Percentiles rank a stretch among this genome's conserved stretches.
phyloP scores from a whole-genome alignment of 495 filamentous ascomycete species.

The Talaromyces proteolyticus region DNA sequence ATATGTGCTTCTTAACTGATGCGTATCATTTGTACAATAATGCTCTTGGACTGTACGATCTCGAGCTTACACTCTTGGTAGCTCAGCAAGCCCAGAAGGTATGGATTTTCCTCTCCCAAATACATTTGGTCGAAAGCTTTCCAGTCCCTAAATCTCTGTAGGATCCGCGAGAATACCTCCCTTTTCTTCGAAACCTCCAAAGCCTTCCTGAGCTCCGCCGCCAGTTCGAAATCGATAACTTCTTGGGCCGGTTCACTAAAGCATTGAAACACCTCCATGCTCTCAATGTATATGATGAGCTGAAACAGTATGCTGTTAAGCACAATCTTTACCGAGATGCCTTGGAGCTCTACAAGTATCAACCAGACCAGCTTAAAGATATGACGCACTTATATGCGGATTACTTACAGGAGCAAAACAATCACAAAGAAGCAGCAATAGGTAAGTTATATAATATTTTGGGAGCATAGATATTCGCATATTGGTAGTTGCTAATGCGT shows the following conservation, averaged over 20 bases:
- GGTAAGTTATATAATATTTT: slow-evolving; percentile 27
- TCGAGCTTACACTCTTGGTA: slow-evolving; percentile 83
- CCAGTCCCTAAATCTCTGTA: slow-evolving; percentile 12
- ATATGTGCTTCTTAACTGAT: slow-evolving; percentile 95
- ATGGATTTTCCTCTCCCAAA: slow-evolving; percentile 7
- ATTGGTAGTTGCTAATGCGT: too few relatives aligned
- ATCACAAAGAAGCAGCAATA: slow-evolving; percentile 78
- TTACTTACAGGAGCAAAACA: slow-evolving; percentile 65
- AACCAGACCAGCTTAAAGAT: slow-evolving; percentile 49
- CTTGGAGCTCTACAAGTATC: slow-evolving; percentile 78
- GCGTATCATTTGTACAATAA: slow-evolving; percentile 89
- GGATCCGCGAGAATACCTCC: slow-evolving; percentile 92
- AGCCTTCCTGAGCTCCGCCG: slow-evolving; percentile 60
- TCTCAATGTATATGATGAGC: slow-evolving; percentile 64
- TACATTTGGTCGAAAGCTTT: not conserved
- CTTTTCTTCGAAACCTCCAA: slow-evolving; percentile 84
- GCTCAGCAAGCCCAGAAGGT: slow-evolving; percentile 92
- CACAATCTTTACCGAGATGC: slow-evolving; percentile 75
- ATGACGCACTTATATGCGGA: slow-evolving; percentile 74
- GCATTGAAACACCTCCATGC: slow-evolving; percentile 70
- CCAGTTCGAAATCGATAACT: slow-evolving; percentile 81
- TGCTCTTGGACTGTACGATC: slow-evolving; percentile 82
- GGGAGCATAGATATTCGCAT: too few relatives aligned
- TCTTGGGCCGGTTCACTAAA: slow-evolving; percentile 68
- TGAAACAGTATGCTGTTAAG: slow-evolving; percentile 66